Evolutionary conservation across 495 filamentous ascomycete genomes (phyloP).

Genomic region (Penicillium ucsense): DNA sequence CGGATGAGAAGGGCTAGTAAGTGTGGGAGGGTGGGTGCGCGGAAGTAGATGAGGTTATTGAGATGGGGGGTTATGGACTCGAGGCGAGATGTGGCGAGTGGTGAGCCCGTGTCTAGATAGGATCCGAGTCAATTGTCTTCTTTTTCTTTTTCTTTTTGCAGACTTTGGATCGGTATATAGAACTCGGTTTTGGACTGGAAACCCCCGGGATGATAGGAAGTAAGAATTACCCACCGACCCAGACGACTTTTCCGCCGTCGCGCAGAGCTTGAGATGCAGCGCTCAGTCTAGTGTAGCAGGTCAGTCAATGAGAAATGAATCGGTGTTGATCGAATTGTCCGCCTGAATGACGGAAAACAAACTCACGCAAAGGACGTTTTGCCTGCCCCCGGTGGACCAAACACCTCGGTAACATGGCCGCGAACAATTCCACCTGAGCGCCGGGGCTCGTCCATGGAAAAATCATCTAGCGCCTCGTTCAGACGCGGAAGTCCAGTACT

Average conservation of each 20-base stretch:
- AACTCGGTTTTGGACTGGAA: neutral
- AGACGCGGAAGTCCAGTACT: slow-evolving; percentile 57
- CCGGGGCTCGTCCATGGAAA: slow-evolving; percentile 1
- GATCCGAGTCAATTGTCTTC: neutral
- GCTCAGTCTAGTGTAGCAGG: slow-evolving; percentile 46
- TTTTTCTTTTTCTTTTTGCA: too few species aligned
- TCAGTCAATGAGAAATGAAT: neutral
- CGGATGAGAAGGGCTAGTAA: slow-evolving; percentile 62
- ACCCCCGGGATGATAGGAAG: neutral
- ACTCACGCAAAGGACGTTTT: slow-evolving; percentile 77
- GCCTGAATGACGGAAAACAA: neutral
- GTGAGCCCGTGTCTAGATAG: slow-evolving; percentile 38
- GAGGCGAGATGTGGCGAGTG: slow-evolving; percentile 31
- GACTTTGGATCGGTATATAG: too few species aligned
- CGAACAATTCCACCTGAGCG: slow-evolving; percentile 43
- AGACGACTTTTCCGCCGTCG: slow-evolving; percentile 58
- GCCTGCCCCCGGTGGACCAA: slow-evolving; percentile 78
- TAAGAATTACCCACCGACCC: slow-evolving; percentile 62
- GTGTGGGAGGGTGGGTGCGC: slow-evolving; percentile 55
- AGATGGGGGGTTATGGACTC: slow-evolving; percentile 20
- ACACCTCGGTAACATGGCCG: slow-evolving; percentile 80
- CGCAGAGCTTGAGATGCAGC: slow-evolving; percentile 53
- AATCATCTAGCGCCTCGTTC: slow-evolving; percentile 39
- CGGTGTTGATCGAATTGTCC: neutral
- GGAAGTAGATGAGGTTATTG: slow-evolving; percentile 36